phyloP scores from a whole-genome alignment of 306 rosid genomes.

The Biancaea sappan region DNA sequence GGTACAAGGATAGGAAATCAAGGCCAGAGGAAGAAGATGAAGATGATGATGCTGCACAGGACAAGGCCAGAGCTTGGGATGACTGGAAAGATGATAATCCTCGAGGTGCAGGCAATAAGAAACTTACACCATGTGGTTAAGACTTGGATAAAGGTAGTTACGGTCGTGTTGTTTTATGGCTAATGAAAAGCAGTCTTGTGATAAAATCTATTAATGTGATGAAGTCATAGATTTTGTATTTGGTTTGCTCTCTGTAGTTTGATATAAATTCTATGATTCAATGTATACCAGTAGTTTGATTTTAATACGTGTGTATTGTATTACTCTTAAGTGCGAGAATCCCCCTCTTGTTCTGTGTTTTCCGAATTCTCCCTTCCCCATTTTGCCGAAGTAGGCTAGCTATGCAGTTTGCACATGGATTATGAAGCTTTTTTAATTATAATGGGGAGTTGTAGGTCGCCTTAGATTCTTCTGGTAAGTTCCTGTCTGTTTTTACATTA shows the following conservation, averaged over 20 bases:
- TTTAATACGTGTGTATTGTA: background rate
- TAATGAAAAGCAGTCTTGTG: background rate
- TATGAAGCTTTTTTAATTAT: too few relatives aligned
- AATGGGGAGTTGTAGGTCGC: too few relatives aligned
- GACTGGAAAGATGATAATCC: slow-evolving; percentile 99
- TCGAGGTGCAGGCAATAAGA: slow-evolving; percentile 85
- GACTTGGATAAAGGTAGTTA: background rate
- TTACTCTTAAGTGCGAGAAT: slow-evolving; percentile 19
- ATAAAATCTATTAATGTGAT: slow-evolving; percentile 19
- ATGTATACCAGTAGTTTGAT: slow-evolving; percentile 23
- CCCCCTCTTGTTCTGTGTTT: too few relatives aligned
- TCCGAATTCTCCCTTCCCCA: background rate
- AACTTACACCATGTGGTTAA: slow-evolving; percentile 92
- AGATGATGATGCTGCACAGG: slow-evolving; percentile 83
- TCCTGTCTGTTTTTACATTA: too few relatives aligned
- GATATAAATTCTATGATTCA: background rate
- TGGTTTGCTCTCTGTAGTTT: background rate
- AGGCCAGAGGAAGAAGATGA: slow-evolving; percentile 71
- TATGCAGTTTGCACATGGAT: too few relatives aligned
- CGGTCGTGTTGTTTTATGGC: background rate
- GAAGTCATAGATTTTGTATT: slow-evolving; percentile 9
- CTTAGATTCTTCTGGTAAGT: too few relatives aligned
- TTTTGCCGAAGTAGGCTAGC: too few relatives aligned
- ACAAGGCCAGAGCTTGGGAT: slow-evolving; percentile 85
- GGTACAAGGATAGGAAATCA: slow-evolving; percentile 70